Conservation (phyloP, 2,329 filamentous ascomycete species). For the Hyphodiscus sp. region DNA sequence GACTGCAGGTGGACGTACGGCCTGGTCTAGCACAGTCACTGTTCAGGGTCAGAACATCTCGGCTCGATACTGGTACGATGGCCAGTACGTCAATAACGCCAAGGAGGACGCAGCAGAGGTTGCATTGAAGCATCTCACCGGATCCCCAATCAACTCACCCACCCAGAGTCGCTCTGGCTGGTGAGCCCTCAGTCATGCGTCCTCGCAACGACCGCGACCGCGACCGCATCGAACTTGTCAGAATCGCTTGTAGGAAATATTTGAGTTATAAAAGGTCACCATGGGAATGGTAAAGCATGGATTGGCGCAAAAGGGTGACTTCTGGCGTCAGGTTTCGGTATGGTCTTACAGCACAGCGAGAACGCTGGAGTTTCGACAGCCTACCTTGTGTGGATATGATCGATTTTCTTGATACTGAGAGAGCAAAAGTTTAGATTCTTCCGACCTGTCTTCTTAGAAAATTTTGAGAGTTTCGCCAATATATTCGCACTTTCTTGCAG, state of each 20-base stretch:
- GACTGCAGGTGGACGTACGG: slow-evolving; percentile 70
- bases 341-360: slow-evolving; percentile 23
- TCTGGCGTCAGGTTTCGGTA: slow-evolving; percentile 27
- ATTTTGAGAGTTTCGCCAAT: neutral
- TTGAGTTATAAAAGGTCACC: slow-evolving; percentile 18
- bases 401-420: slow-evolving; percentile 4
- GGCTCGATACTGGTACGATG: slow-evolving; percentile 90
- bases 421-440: slow-evolving; percentile 7
- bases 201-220: slow-evolving; percentile 3
- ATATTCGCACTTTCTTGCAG: neutral
- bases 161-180: slow-evolving; percentile 33
- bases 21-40: slow-evolving; percentile 80
- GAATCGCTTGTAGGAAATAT: slow-evolving; percentile 27
- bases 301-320: slow-evolving; percentile 25
- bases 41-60: slow-evolving; percentile 57
- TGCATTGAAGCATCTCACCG: slow-evolving; percentile 53
- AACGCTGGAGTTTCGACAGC: slow-evolving; percentile 22
- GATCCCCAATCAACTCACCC: slow-evolving; percentile 37
- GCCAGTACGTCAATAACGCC: slow-evolving; percentile 79
- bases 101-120: slow-evolving; percentile 87
- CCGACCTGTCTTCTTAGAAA: slow-evolving; percentile 1
- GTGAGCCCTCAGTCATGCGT: slow-evolving; percentile 22
- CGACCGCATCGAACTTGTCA: slow-evolving; percentile 9
- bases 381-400: slow-evolving; percentile 2
- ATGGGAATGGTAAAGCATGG: slow-evolving; percentile 24